Evolutionary conservation across 129 eudicot species (phyloP).

Genomic region (Tagetes patula): DNA sequence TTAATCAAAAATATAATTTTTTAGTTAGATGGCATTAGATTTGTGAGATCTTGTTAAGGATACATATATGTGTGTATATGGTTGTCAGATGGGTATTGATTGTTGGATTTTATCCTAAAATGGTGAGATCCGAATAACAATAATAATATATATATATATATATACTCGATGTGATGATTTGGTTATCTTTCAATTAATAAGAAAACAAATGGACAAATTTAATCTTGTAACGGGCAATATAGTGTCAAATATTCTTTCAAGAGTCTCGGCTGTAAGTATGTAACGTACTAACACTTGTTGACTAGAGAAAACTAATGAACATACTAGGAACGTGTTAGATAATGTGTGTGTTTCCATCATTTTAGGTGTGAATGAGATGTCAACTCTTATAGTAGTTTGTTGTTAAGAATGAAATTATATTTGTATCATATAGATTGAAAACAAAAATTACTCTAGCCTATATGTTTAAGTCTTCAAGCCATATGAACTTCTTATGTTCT

Average conservation of each 20-base stretch:
- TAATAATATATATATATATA: background rate
- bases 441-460: too few species aligned
- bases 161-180: background rate
- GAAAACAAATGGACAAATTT: background rate
- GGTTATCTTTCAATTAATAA: background rate
- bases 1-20: conserved; percentile 2
- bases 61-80: conserved; percentile 11
- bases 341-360: too few species aligned
- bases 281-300: too few species aligned
- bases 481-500: too few species aligned
- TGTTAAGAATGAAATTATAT: too few species aligned
- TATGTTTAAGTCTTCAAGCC: too few species aligned
- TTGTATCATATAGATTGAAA: too few species aligned
- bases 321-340: too few species aligned
- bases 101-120: conserved; percentile 27
- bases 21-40: conserved; percentile 29
- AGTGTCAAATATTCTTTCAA: background rate
- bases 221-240: background rate
- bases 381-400: too few species aligned
- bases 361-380: too few species aligned
- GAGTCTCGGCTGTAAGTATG: background rate
- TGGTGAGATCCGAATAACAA: background rate
- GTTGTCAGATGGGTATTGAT: conserved; percentile 10
- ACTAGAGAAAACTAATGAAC: too few species aligned
- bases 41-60: conserved; percentile 25